phyloP scores from a whole-genome alignment of 2,329 filamentous ascomycete genomes.

The Aspergillus hiratsukae region DNA sequence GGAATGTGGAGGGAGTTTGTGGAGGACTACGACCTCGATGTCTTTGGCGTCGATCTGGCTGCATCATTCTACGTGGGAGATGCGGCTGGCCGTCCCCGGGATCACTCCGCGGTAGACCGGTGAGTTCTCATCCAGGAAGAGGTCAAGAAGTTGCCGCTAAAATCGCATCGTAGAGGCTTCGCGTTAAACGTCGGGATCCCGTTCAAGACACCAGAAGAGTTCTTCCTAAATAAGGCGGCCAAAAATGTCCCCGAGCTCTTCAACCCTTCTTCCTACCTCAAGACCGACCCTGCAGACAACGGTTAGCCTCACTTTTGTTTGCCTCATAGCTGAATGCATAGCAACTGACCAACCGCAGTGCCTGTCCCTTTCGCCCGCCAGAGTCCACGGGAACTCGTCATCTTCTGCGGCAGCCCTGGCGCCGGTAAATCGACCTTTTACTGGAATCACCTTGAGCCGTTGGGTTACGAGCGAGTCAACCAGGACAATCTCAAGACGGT shows the following conservation, averaged over 20 bases:
- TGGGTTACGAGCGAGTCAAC: slow-evolving; percentile 81
- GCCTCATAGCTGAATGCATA: not conserved
- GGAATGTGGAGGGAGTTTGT: slow-evolving; percentile 81
- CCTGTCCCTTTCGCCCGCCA: slow-evolving; percentile 51
- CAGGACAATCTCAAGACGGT: slow-evolving; percentile 80
- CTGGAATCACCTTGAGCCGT: slow-evolving; percentile 68
- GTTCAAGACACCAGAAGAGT: slow-evolving; percentile 88
- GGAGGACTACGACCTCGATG: slow-evolving; percentile 56
- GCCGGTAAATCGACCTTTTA: slow-evolving; percentile 92
- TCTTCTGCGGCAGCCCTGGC: slow-evolving; percentile 85
- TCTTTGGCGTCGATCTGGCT: slow-evolving; percentile 60
- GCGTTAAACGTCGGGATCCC: slow-evolving; percentile 76
- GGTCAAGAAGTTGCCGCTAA: slow-evolving; percentile 2
- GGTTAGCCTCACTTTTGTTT: slow-evolving; percentile 21
- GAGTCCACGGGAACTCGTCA: slow-evolving; percentile 66
- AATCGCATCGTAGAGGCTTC: slow-evolving; percentile 59
- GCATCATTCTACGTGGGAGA: slow-evolving; percentile 86
- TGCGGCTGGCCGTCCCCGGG: slow-evolving; percentile 58
- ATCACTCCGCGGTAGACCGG: slow-evolving; percentile 60
- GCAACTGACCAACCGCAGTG: slow-evolving; percentile 8
- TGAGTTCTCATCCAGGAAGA: slow-evolving; percentile 21
- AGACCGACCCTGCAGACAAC: slow-evolving; percentile 24
- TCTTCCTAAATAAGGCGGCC: slow-evolving; percentile 67
- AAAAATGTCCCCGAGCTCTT: slow-evolving; percentile 67
- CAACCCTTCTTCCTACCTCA: slow-evolving; percentile 59